Percentiles rank a stretch among this genome's conserved stretches.
phyloP scores from a whole-genome alignment of 805 yeast species.

The Cyberlindnera lachancei region DNA sequence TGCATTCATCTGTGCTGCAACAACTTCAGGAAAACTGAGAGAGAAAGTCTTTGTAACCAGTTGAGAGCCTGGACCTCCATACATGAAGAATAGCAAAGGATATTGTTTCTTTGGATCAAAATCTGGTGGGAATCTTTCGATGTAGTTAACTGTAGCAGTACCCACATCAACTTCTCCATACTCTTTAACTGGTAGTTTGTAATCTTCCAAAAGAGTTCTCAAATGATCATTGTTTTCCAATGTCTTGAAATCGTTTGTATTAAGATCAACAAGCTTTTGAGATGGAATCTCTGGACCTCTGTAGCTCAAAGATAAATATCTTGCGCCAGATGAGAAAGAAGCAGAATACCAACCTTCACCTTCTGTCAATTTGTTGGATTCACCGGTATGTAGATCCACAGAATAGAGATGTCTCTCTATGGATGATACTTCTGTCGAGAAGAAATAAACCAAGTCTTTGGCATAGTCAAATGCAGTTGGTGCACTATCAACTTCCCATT shows the following conservation, averaged over 20 bases:
- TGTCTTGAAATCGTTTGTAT: constrained; percentile 24
- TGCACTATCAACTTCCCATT: constrained; percentile 86
- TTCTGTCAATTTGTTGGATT: constrained; percentile 26
- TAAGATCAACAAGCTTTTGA: constrained; percentile 62
- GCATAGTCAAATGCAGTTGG: constrained; percentile 53
- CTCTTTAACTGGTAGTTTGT: constrained; percentile 47
- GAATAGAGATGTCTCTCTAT: constrained; percentile 80
- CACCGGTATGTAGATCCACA: constrained; percentile 45
- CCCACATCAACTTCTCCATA: constrained; percentile 51
- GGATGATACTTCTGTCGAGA: constrained; percentile 71
- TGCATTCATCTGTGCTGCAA: constrained; percentile 71
- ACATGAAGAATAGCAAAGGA: constrained; percentile 83
- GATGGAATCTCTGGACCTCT: constrained; percentile 75
- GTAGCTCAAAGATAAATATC: constrained; percentile 64
- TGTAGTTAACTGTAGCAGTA: constrained; percentile 45
- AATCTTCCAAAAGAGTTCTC: constrained; percentile 29
- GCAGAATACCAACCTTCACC: constrained; percentile 61
- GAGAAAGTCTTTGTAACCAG: constrained; percentile 56
- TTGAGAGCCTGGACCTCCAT: constrained; percentile 96
- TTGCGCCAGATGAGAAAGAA: constrained; percentile 73
- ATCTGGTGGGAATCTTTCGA: constrained; percentile 70
- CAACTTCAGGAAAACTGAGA: constrained; percentile 63
- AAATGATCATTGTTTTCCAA: constrained; percentile 37
- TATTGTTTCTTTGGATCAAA: constrained; percentile 52
- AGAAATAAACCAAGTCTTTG: constrained; percentile 45